A percentile compares a stretch with the other conserved stretches of the same genome.
Conservation (phyloP, 2,329 filamentous ascomycete genomes). For the Monilinia fructigena region DNA sequence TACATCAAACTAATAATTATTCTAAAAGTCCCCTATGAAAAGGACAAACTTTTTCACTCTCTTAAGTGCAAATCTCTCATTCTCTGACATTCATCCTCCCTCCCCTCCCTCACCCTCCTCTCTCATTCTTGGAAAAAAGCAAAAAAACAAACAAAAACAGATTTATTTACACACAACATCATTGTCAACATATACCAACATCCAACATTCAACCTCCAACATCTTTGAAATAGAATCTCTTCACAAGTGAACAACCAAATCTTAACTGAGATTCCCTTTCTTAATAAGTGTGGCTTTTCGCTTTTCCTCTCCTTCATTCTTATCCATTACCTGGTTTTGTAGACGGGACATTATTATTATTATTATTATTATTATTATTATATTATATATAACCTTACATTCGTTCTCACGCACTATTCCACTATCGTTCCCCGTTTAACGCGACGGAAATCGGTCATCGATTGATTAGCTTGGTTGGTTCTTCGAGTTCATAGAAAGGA, state of each 20-base stretch:
- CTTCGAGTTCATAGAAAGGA: constrained; percentile 12
- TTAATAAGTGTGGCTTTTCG: background rate
- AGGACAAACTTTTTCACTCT: background rate
- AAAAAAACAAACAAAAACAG: background rate
- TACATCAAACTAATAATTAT: no score
- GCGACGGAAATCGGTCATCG: background rate
- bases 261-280: background rate
- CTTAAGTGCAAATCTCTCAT: background rate
- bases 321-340: constrained; percentile 3
- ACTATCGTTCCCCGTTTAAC: constrained; percentile 12
- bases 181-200: background rate
- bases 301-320: background rate
- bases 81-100: background rate
- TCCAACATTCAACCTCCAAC: background rate
- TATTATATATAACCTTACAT: background rate
- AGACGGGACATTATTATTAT: background rate
- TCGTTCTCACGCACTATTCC: constrained; percentile 10
- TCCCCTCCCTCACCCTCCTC: constrained; percentile 5
- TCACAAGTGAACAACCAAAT: background rate
- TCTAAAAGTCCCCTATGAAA: background rate
- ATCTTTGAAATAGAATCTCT: constrained; percentile 10
- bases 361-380: no score
- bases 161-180: no score
- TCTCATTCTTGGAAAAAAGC: constrained; percentile 13
- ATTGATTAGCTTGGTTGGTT: background rate